Conservation (phyloP, 106 monocot genomes). For the Posidonia australis region DNA sequence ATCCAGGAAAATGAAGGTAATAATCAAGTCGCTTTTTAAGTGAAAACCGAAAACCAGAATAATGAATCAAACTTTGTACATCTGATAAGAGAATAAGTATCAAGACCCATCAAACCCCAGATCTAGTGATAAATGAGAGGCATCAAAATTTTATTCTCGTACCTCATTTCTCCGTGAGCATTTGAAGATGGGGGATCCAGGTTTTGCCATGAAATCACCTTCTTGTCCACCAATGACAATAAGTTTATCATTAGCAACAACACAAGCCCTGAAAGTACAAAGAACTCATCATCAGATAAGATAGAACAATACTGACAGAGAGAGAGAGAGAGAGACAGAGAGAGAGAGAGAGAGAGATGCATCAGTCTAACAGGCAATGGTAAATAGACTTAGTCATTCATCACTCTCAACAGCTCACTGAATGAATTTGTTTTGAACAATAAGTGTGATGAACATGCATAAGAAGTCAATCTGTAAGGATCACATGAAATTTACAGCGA, state of each 20-base stretch:
- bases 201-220: constrained; percentile 97
- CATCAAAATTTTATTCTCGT: background rate
- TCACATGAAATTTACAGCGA: too few relatives aligned
- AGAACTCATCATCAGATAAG: background rate
- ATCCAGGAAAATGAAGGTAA: too few relatives aligned
- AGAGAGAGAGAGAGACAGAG: background rate
- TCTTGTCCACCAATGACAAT: constrained; percentile 96
- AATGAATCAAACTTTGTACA: too few relatives aligned
- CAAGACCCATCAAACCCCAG: background rate
- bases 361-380: background rate
- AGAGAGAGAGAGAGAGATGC: background rate
- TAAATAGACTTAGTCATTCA: too few relatives aligned
- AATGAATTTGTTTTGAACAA: too few relatives aligned
- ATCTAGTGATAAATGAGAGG: background rate
- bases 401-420: too few relatives aligned
- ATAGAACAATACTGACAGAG: background rate
- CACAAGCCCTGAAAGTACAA: constrained; percentile 54
- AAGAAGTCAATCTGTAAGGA: too few relatives aligned
- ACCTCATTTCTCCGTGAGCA: constrained; percentile 85
- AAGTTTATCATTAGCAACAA: constrained; percentile 80
- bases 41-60: too few relatives aligned
- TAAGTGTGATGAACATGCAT: too few relatives aligned
- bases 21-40: too few relatives aligned
- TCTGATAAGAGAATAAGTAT: background rate
- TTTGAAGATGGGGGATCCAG: constrained; percentile 94